Conservation (phyloP, 2,329 filamentous ascomycete species). For the Claviceps maximensis region DNA sequence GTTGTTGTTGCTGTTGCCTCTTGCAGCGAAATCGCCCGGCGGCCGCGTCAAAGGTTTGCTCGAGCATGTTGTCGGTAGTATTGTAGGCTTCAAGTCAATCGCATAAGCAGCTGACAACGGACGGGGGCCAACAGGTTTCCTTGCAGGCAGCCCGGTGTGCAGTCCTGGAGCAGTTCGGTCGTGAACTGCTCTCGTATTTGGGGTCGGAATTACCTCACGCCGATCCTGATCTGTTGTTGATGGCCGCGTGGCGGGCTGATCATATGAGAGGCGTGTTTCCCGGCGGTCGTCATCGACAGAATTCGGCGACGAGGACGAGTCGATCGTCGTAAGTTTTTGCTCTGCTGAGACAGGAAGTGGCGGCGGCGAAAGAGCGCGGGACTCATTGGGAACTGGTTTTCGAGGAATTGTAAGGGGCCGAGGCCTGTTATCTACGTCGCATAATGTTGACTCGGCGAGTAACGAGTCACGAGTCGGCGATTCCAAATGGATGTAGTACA, state of each 20-base stretch:
- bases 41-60: neutral
- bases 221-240: neutral
- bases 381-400: slow-evolving; percentile 34
- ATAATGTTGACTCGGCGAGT: slow-evolving; percentile 13
- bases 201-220: neutral
- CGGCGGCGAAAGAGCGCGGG: slow-evolving; percentile 12
- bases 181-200: neutral
- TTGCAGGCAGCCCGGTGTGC: slow-evolving; percentile 10
- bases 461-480: slow-evolving; percentile 38
- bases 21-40: neutral
- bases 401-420: slow-evolving; percentile 33
- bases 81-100: neutral
- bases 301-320: neutral
- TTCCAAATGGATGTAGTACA: slow-evolving; percentile 79
- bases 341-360: neutral
- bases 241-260: neutral
- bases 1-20: neutral
- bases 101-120: slow-evolving; percentile 4
- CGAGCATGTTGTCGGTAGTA: neutral
- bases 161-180: slow-evolving; percentile 7
- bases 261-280: neutral
- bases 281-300: neutral
- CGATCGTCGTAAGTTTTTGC: neutral
- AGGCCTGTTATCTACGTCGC: slow-evolving; percentile 23
- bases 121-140: slow-evolving; percentile 18